Base-by-base conservation (phyloP, 495 filamentous ascomycete species). In the Lophiotrema nucula region DNA sequence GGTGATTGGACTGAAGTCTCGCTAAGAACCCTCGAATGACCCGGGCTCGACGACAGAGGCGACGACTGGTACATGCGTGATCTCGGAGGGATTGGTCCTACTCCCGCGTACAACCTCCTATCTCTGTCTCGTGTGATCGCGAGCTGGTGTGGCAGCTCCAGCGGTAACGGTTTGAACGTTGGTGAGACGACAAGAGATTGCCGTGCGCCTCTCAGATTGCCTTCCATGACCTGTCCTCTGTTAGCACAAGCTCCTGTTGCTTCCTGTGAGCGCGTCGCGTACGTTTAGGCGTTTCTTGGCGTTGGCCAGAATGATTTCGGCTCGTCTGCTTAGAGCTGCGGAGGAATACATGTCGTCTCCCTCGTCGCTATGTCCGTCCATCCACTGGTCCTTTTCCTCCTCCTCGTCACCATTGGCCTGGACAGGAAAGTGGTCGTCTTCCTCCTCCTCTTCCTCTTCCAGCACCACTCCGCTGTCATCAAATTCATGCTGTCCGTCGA, bases 271-370 rank as follows among this genome's bases (percentile, higher is more conserved):
- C n/a, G 15, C 22, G 51, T 22, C 41, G 72, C 88, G 71, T 78
- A 96, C 91, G 71, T 88, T 90, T 38, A 96, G 74, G 62, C 90
- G 79, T 70, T 82, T 85, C 73, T 96, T 96, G 25, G 91, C 91
- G 73, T 95, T 95, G 31, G 89, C 88, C 39, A 96, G 76, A 68
- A 96, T 96, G 56, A 88, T 76, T 69, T 96, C 91, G 11, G 91
- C 91, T 65, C 89, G 79, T 56, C 84, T 85, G 67, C 88, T 93
- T 68, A 96, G 69, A 5, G 88, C 84, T 12, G 81, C 83, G 42
- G 85, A 86, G 23, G 89, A 87, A 61, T 84, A 81, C 44, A 82
- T 78, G 35, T 77, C 77, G 35, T 71, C 76, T 4, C 53, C 60
- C 11, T 50, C 48, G 43, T 69, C 66, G 47, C 28, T 47, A 8